Base-by-base conservation (phyloP, 148 eudicot genomes). In the Vaccinium vitisidaea region DNA sequence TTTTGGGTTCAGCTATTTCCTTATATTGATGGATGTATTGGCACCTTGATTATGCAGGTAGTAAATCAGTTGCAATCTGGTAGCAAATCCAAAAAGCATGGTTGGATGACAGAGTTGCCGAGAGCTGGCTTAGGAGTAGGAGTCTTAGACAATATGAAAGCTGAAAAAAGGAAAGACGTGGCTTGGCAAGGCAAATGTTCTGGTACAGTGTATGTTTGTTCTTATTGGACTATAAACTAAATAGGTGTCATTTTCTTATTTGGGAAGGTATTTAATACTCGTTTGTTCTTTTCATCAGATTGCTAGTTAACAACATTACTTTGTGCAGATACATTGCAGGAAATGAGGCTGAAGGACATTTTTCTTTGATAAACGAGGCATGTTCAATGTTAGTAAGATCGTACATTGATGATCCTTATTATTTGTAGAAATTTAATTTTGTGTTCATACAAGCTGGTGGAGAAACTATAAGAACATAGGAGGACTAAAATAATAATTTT, bases 141-240 rank as follows among this genome's bases (percentile, higher is more conserved):
- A 82, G 96, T 91, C 80, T 83, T 94, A 73, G 89, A 94, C 81
- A 85, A 83, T 81, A 87, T 97, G 98, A 93, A 95, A 83, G 92
- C 90, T 23, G 94, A 92, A 63, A 95, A 94, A 86, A 86, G 46
- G 76, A 97, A 95, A 14, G 99, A 97, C 83, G 96, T 82, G 32
- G 88, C 84, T 53, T 97, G 99, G 99, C 98, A 93, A 87, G 99
- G 99, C 85, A 97, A 94, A 91, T 97, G 99, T 88, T 97, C 99
- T 61, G 99, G 98, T 88, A 93, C 99, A 87, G 98, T 97, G 99
- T 97, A 97, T 88, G 99, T 93, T 70, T 52, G 49, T 48, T 74
- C 19, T 53, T 85, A 55, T 69, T 55, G 55, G 39, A 50, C 59
- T 25, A 32, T 53, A 32, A 69, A 73, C 54, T 55, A 82, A 25